Conservation (phyloP, 495 filamentous ascomycete species). For the Astrothelium subdiscretum region DNA sequence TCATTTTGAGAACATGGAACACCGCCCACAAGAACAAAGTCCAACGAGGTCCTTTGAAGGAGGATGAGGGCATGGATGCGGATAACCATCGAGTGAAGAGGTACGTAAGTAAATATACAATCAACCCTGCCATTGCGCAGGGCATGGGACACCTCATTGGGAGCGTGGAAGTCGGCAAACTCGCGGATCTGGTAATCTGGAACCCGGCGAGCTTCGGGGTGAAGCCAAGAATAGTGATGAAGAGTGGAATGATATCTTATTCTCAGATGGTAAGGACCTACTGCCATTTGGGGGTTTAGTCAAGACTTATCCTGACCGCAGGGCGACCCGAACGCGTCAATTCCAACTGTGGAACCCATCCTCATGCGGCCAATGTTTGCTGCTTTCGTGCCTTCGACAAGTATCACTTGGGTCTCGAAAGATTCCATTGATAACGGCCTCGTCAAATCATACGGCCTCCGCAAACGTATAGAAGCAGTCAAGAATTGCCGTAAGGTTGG, state of each 20-base stretch:
- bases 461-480: conserved; percentile 73
- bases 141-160: conserved; percentile 88
- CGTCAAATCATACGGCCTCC: conserved; percentile 59
- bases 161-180: conserved; percentile 76
- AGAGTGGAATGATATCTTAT: conserved; percentile 79
- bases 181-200: conserved; percentile 91
- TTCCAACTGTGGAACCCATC: conserved; percentile 81
- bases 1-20: conserved; percentile 91
- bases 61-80: conserved; percentile 71
- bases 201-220: conserved; percentile 74
- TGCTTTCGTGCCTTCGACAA: conserved; percentile 54
- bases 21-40: conserved; percentile 96
- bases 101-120: conserved; percentile 93
- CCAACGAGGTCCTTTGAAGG: conserved; percentile 63
- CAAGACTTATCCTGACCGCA: conserved; percentile 19
- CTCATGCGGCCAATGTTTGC: conserved; percentile 84
- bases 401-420: conserved; percentile 75
- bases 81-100: conserved; percentile 92
- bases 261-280: conserved; percentile 64
- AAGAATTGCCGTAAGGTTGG: conserved; percentile 65
- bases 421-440: conserved; percentile 52
- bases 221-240: conserved; percentile 74
- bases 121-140: conserved; percentile 91
- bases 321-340: conserved; percentile 91
- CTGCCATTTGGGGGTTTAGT: conserved; percentile 1